phyloP scores from a whole-genome alignment of 495 filamentous ascomycete species.

The Podospora fimiseda region DNA sequence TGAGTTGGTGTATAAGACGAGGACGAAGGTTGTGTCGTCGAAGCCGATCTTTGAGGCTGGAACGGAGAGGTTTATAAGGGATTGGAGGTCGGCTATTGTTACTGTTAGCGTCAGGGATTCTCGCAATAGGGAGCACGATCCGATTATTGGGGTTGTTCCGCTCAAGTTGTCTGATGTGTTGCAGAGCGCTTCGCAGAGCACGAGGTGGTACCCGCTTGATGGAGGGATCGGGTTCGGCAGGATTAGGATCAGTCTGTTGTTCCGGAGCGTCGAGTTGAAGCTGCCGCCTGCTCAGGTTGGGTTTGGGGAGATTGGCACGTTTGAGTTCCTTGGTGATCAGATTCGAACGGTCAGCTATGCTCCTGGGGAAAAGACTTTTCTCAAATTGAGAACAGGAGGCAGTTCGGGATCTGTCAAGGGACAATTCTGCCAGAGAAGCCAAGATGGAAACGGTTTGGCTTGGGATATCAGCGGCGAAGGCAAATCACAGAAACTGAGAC shows the following conservation, averaged over 20 bases:
- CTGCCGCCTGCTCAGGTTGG: slow-evolving; percentile 77
- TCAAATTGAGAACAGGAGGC: slow-evolving; percentile 79
- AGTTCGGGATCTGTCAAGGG: slow-evolving; percentile 64
- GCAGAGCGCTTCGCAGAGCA: slow-evolving; percentile 75
- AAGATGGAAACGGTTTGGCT: slow-evolving; percentile 54
- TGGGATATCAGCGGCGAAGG: slow-evolving; percentile 59
- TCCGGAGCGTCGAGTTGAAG: slow-evolving; percentile 76
- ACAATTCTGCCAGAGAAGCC: slow-evolving; percentile 46
- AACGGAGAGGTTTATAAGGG: slow-evolving; percentile 88
- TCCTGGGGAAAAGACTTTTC: slow-evolving; percentile 61
- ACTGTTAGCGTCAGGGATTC: slow-evolving; percentile 84
- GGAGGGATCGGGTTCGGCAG: slow-evolving; percentile 72
- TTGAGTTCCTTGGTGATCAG: slow-evolving; percentile 69
- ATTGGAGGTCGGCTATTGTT: slow-evolving; percentile 82
- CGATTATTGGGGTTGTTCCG: slow-evolving; percentile 85
- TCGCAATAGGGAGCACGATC: slow-evolving; percentile 85
- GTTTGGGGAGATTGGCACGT: slow-evolving; percentile 84
- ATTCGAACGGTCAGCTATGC: slow-evolving; percentile 54
- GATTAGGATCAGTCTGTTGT: slow-evolving; percentile 80
- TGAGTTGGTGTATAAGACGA: slow-evolving; percentile 84
- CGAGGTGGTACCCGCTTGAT: slow-evolving; percentile 53
- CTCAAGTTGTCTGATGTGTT: slow-evolving; percentile 81
- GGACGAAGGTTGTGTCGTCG: slow-evolving; percentile 82
- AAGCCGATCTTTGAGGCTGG: slow-evolving; percentile 96
- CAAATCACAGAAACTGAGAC: slow-evolving; percentile 51